Conservation (phyloP, 202 grass and related monocot species). For the Elaeis oleifera region DNA sequence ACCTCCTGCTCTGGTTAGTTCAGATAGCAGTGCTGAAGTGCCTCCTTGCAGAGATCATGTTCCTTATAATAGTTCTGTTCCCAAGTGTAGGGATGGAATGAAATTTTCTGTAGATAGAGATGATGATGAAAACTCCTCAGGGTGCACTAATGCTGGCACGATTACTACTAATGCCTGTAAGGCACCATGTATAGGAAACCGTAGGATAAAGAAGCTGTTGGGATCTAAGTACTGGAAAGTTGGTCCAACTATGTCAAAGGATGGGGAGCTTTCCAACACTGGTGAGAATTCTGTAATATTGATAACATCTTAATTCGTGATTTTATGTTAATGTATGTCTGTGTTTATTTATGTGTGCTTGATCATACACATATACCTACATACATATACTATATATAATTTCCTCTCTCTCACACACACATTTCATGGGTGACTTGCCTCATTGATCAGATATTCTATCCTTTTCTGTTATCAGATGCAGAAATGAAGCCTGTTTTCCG, state of each 20-base stretch:
- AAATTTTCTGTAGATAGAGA: constrained; percentile 54
- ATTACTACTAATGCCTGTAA: constrained; percentile 38
- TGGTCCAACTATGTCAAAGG: constrained; percentile 36
- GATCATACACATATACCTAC: too few species aligned
- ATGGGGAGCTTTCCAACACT: constrained; percentile 36
- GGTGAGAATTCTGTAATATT: constrained; percentile 14
- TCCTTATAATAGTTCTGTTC: constrained; percentile 31
- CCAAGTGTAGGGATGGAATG: constrained; percentile 14
- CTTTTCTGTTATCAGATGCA: constrained; percentile 22
- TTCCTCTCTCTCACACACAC: too few species aligned
- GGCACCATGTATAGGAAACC: constrained; percentile 30
- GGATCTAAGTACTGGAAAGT: constrained; percentile 57
- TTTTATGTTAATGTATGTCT: background rate
- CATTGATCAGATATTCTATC: constrained; percentile 11
- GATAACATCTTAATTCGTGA: background rate
- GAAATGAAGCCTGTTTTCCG: constrained; percentile 32
- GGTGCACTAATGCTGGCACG: constrained; percentile 34
- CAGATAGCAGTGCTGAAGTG: constrained; percentile 49
- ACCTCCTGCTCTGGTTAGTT: constrained; percentile 37
- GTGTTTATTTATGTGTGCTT: background rate
- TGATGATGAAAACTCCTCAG: constrained; percentile 56
- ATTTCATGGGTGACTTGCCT: background rate
- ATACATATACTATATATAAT: too few species aligned
- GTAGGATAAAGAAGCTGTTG: constrained; percentile 63
- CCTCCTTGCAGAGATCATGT: constrained; percentile 26